These are phyloP conservation scores for Pythium aristosporum DNA, from an alignment of 352 stramenopile species.

Conservation along the genomic window DNA sequence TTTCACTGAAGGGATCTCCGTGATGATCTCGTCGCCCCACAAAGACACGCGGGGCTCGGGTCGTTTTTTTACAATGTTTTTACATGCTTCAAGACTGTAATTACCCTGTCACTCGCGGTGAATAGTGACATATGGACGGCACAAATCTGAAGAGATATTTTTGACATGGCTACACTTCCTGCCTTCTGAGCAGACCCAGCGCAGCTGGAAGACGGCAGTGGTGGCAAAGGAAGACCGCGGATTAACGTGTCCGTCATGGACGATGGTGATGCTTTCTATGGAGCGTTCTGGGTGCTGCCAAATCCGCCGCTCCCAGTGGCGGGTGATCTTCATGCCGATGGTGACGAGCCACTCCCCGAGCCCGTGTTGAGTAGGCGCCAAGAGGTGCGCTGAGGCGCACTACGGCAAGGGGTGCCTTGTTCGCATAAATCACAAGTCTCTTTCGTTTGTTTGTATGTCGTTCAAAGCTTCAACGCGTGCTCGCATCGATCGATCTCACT, in stretches of 20 bases:
- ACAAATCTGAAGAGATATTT: constrained; percentile 11
- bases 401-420: not conserved
- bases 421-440: no score
- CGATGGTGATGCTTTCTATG: constrained; percentile 31
- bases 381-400: constrained; percentile 1
- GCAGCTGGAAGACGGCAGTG: no score
- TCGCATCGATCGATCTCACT: constrained; percentile 15
- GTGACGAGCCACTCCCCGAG: constrained; percentile 16
- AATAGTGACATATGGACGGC: not conserved
- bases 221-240: no score
- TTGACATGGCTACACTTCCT: constrained; percentile 24
- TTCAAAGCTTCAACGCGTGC: constrained; percentile 4
- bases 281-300: constrained; percentile 40
- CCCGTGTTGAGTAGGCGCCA: constrained; percentile 13
- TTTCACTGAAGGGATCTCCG: not conserved
- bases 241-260: constrained; percentile 2
- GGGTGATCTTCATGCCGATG: not conserved
- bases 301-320: constrained; percentile 27
- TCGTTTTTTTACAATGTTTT: constrained; percentile 15
- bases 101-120: not conserved
- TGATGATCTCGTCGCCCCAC: constrained; percentile 8
- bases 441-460: not conserved
- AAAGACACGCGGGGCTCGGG: constrained; percentile 9
- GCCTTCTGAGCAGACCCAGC: no score
- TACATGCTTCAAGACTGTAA: constrained; percentile 3